phyloP scores from a whole-genome alignment of 2,329 filamentous ascomycete genomes.

The Hymenoscyphus infarciens region DNA sequence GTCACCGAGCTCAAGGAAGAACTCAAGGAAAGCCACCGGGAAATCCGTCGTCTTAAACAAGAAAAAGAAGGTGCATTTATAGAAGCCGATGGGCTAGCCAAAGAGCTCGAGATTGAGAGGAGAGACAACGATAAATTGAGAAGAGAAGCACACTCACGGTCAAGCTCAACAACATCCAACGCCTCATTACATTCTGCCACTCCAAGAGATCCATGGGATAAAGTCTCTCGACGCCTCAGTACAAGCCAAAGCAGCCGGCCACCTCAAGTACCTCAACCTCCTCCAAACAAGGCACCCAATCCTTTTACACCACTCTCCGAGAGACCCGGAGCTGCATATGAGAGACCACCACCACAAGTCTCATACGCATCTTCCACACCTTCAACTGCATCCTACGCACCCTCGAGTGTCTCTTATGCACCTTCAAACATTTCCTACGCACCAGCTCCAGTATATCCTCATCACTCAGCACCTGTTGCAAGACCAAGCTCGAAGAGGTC shows the following conservation, averaged over 20 bases:
- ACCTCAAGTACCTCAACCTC: conserved; percentile 16
- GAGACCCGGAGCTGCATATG: conserved; percentile 1
- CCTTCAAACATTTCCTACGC: conserved; percentile 8
- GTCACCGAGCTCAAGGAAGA: conserved; percentile 16
- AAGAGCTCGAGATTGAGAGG: conserved; percentile 13
- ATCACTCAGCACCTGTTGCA: not conserved
- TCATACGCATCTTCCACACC: conserved; percentile 12
- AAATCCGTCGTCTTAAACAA: conserved; percentile 23
- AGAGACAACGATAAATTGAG: conserved; percentile 11
- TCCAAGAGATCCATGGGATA: conserved; percentile 3
- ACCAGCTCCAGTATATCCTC: conserved; percentile 6
- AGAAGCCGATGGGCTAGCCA: conserved; percentile 13
- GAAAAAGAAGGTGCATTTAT: conserved; percentile 19
- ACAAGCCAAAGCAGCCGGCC: conserved; percentile 3
- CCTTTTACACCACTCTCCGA: conserved; percentile 24
- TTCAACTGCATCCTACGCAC: conserved; percentile 6
- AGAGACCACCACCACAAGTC: conserved; percentile 9
- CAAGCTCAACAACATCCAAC: not conserved
- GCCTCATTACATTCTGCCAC: not conserved
- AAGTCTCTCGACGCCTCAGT: conserved; percentile 4
- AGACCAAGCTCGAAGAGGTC: conserved; percentile 5
- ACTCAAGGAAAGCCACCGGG: conserved; percentile 26
- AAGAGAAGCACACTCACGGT: conserved; percentile 1
- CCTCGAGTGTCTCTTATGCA: conserved; percentile 15
- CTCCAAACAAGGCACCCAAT: conserved; percentile 21